Conservation (phyloP, 2,329 filamentous ascomycete species). For the Gyromitra esculenta region DNA sequence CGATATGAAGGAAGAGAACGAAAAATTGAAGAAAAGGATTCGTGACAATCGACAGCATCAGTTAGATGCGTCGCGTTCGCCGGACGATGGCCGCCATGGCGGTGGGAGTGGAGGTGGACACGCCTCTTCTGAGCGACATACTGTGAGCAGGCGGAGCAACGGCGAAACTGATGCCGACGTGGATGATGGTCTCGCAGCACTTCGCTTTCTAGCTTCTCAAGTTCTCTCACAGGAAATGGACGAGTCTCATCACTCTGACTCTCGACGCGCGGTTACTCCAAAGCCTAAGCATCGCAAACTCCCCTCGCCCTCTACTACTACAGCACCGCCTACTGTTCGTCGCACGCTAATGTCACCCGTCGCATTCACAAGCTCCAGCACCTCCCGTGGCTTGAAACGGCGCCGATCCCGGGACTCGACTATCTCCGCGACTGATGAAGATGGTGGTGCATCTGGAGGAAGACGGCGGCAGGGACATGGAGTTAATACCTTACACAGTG, state of each 20-base stretch:
- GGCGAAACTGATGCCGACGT: slow-evolving; percentile 45
- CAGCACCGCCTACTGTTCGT: slow-evolving; percentile 3
- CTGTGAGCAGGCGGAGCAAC: not conserved
- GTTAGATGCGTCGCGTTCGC: slow-evolving; percentile 48
- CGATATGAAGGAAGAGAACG: slow-evolving; percentile 56
- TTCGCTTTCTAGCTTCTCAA: slow-evolving; percentile 56
- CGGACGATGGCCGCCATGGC: slow-evolving; percentile 49
- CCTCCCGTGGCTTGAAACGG: slow-evolving; percentile 49
- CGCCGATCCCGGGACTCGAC: slow-evolving; percentile 56
- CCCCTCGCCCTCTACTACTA: slow-evolving; percentile 19
- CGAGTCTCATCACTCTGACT: slow-evolving; percentile 21
- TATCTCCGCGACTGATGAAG: slow-evolving; percentile 56
- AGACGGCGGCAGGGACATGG: slow-evolving; percentile 51
- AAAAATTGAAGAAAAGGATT: slow-evolving; percentile 56
- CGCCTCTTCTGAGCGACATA: slow-evolving; percentile 35
- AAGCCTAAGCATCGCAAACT: slow-evolving; percentile 34
- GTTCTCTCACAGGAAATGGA: slow-evolving; percentile 56
- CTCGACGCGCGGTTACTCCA: slow-evolving; percentile 28
- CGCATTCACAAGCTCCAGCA: slow-evolving; percentile 46
- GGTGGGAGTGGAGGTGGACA: slow-evolving; percentile 43
- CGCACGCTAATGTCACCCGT: slow-evolving; percentile 53
- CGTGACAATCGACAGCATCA: slow-evolving; percentile 56
- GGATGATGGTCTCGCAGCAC: slow-evolving; percentile 55
- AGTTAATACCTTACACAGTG: slow-evolving; percentile 26
- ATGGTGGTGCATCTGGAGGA: slow-evolving; percentile 49